A percentile compares a stretch with the other conserved stretches of the same genome.
Evolutionary conservation across 1,139 yeast genomes (phyloP).

Genomic region (Saccharomyces pastorianus): DNA sequence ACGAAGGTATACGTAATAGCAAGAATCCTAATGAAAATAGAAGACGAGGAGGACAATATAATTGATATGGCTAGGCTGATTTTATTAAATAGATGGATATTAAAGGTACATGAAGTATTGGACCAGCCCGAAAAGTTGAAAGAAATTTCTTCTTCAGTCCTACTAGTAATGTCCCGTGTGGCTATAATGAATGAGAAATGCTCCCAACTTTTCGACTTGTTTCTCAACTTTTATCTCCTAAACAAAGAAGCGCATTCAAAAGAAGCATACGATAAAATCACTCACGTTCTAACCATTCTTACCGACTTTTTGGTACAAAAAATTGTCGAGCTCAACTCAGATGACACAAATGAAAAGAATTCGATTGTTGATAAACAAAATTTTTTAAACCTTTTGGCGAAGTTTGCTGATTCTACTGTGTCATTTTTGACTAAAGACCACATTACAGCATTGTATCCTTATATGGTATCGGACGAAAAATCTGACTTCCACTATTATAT

Average conservation of each 20-base stretch:
- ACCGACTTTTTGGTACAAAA: slow-evolving; percentile 26
- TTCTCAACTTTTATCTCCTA: slow-evolving; percentile 38
- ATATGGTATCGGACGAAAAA: slow-evolving; percentile 41
- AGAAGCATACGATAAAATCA: slow-evolving; percentile 15
- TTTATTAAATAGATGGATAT: slow-evolving; percentile 43
- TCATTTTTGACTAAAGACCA: slow-evolving; percentile 55
- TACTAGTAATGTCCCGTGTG: slow-evolving; percentile 36
- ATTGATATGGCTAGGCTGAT: slow-evolving; percentile 38
- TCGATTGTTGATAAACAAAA: slow-evolving; percentile 28
- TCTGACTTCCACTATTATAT: slow-evolving; percentile 39
- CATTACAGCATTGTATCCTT: slow-evolving; percentile 53
- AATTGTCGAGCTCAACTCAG: slow-evolving; percentile 28
- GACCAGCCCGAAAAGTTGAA: slow-evolving; percentile 15
- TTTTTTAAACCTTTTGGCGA: slow-evolving; percentile 43
- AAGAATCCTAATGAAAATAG: slow-evolving; percentile 45
- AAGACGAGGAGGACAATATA: slow-evolving; percentile 63
- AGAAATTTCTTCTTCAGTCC: slow-evolving; percentile 12
- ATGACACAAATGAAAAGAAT: slow-evolving; percentile 16
- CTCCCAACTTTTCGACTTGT: slow-evolving; percentile 38
- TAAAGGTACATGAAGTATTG: slow-evolving; percentile 14
- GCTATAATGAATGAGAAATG: slow-evolving; percentile 34
- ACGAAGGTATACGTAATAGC: slow-evolving; percentile 42
- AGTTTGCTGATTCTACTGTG: slow-evolving; percentile 45
- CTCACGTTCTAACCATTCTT: slow-evolving; percentile 19
- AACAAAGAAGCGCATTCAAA: slow-evolving; percentile 25